Evolutionary conservation across 305 asterid species (phyloP), one percentile per base, ranked within the genome.

Genomic region (Fraxinus sp.): DNA sequence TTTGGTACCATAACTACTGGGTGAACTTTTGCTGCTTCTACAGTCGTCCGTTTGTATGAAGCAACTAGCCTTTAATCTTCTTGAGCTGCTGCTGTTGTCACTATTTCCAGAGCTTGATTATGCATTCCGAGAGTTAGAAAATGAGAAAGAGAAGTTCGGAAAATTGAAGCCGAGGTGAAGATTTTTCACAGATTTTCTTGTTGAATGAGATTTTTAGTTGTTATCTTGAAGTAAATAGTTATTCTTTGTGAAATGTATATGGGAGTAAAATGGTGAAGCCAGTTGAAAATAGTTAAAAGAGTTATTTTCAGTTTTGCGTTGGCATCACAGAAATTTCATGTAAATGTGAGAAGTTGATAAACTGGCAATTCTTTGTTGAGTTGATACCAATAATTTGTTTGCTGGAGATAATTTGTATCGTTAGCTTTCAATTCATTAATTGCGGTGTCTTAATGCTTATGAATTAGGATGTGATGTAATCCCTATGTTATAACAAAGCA

Each of bases 11-110:
- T 81, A 74, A 68, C 78, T 83, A 79, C 85, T 52, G 7, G 36
- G 14, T 75, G 22, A 70, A 66, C 30, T 82, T 74, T 83, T 84
- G 80, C 79, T 83, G 64, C 68, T 32, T 80, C 85, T 85, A 28
- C 98, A 96, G 99, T 96, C 99, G 2, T 85, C 98, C 43, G 92
- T 93, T 77, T 92, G 90, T 83, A 83, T 95, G 94, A 96, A 96
- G 96, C 96, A 88, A 87, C 74, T 96, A 81, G 95, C 93, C 46
- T 91, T 90, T 57, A 97, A 91, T 82, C 90, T 96, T 82, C 92
- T 96, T 10, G 90, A 96, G 93, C 90, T 91, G 90, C 86, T 96
- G 87, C 91, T 96, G 22, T 76, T 86, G 86, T 90, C 98, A 1
- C 91, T 97, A 18, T 96, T 92, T 82, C 99, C 99, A 0, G 98